Evolutionary conservation across 2,329 filamentous ascomycete genomes (phyloP).

Genomic region (Xylariaceae sp.): DNA sequence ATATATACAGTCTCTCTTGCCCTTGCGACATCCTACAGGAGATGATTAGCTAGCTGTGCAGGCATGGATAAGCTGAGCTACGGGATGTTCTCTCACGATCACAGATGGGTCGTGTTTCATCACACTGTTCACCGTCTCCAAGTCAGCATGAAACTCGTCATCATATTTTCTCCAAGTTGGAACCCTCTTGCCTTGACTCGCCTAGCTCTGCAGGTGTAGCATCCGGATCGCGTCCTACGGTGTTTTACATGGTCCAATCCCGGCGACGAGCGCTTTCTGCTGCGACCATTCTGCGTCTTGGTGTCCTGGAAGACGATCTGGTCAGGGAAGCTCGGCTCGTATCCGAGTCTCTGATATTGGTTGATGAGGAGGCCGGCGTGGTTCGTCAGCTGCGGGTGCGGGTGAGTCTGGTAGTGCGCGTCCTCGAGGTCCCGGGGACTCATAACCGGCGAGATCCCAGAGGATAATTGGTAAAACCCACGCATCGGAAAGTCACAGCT

Average conservation of each 20-base stretch:
- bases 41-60: slow-evolving; percentile 23
- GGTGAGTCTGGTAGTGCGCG: slow-evolving; percentile 35
- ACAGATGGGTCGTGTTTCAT: slow-evolving; percentile 81
- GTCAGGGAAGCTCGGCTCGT: slow-evolving; percentile 47
- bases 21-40: slow-evolving; percentile 75
- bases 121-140: slow-evolving; percentile 59
- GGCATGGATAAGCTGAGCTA: slow-evolving; percentile 3
- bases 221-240: slow-evolving; percentile 86
- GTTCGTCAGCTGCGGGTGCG: slow-evolving; percentile 30
- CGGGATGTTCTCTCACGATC: slow-evolving; percentile 52
- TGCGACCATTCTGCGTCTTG: slow-evolving; percentile 41
- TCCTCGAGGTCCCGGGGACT: slow-evolving; percentile 42
- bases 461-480: slow-evolving; percentile 53
- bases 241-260: slow-evolving; percentile 77
- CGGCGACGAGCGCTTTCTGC: slow-evolving; percentile 46
- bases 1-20: slow-evolving; percentile 83
- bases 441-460: slow-evolving; percentile 36
- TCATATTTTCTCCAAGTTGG: background rate
- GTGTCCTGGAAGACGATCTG: slow-evolving; percentile 44
- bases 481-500: slow-evolving; percentile 39
- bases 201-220: slow-evolving; percentile 82
- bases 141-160: slow-evolving; percentile 22
- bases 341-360: slow-evolving; percentile 44
- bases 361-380: slow-evolving; percentile 35
- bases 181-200: slow-evolving; percentile 66